A percentile compares a stretch with the other conserved stretches of the same genome.
Conservation (phyloP, 306 rosid species). For the Benincasa hispida region DNA sequence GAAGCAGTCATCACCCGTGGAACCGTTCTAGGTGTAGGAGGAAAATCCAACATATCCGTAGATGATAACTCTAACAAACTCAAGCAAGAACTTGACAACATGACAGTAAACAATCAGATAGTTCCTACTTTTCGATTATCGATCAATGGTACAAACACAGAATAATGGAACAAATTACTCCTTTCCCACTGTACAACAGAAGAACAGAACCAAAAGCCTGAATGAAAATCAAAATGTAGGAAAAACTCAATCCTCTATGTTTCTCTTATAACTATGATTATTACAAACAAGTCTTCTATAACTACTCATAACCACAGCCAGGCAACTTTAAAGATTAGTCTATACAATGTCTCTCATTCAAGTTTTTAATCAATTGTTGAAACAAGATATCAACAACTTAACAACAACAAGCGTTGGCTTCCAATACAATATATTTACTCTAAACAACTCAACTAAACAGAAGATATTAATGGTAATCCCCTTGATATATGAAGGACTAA, state of each 20-base stretch:
- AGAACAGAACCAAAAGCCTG: neutral
- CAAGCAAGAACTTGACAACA: slow-evolving; percentile 46
- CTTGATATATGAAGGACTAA: neutral
- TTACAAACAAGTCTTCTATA: neutral
- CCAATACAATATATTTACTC: neutral
- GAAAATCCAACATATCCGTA: slow-evolving; percentile 40
- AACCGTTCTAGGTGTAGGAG: slow-evolving; percentile 41
- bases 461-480: neutral
- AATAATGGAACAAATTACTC: slow-evolving; percentile 1
- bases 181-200: neutral
- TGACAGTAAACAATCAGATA: slow-evolving; percentile 11
- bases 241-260: neutral
- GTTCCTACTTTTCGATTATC: neutral
- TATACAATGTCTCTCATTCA: neutral
- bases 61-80: slow-evolving; percentile 52
- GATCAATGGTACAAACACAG: neutral
- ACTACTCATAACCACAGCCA: neutral
- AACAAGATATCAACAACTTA: neutral
- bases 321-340: neutral
- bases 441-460: slow-evolving; percentile 1
- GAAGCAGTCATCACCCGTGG: slow-evolving; percentile 43
- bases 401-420: neutral
- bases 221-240: neutral
- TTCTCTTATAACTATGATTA: neutral
- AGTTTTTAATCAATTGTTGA: neutral